Evolutionary conservation across 495 filamentous ascomycete genomes (phyloP), one percentile per base, ranked within the genome.

Genomic region (Evansstolkia leycettana): DNA sequence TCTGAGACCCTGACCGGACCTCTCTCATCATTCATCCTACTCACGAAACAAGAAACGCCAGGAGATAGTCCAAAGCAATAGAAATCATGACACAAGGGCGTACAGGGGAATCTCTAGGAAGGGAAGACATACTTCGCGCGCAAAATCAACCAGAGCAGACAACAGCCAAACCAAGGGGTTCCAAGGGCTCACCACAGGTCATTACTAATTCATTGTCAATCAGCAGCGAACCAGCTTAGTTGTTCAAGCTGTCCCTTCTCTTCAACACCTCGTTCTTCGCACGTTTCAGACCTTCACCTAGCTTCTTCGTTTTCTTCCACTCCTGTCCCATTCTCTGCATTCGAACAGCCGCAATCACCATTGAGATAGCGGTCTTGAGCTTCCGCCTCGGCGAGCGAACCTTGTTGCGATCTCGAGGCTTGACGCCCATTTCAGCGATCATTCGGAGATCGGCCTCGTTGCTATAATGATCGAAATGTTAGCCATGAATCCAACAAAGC

Each of bases 361-460:
- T 55, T 2, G 62, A 58, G 6, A 65, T 62, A 12, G 70, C 71
- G 12, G 60, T 57, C 36, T 64, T 63, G 12, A 81, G 34, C 32
- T 67, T 67, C 34, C 52, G 59, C 14, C 47, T 55, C n/a, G 64
- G 57, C 10, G 45, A 50, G 12, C 57, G 52, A 16, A 45, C 19
- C 24, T 56, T 34, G 8, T 34, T 41, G 24, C 48, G 49, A 30
- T 62, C 54, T 11, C 51, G 52, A 26, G 59, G 33, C 37, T 68
- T 69, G 46, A 83, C 72, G 33, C 81, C 78, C 69, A 94, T 92
- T 38, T 79, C 70, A 39, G 76, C 68, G 37, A 96, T 76, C 53
- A 94, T 79, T 27, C 75, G 71, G 20, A 98, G 73, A 51, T 95
- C 84, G 42, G 81, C 84, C 57, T 89, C 79, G 67, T 95, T 98